Evolutionary conservation across 2,329 filamentous ascomycete genomes (phyloP), one percentile per base, ranked within the genome.

Genomic region (Colletotrichum nymphaeae): DNA sequence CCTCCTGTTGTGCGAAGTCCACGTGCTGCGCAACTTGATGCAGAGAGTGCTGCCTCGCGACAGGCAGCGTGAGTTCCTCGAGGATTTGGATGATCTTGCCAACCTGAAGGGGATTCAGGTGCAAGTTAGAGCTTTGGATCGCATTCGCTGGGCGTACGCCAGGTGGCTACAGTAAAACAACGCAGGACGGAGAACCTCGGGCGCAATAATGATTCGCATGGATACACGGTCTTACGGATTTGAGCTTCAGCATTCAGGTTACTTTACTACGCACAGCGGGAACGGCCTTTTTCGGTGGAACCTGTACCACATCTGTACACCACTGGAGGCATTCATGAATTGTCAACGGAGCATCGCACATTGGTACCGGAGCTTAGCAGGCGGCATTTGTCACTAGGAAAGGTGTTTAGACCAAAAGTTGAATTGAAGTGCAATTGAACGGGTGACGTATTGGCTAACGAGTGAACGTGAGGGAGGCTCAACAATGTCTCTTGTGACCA

Each of bases 61-160:
- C 56, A 89, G 97, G 14, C 92, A 93, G 79, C 91, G 92, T 77
- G 95, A 98, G 78, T 98, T 99, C 78, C 83, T 95, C 69, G 94
- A 97, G 81, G 97, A 99, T 80, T 86, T 98, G 42, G 91, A 93
- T 73, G 95, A 98, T 78, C 86, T 99, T 62, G 91, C 94, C 24
- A 95, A 98, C 79, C 91, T 96, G 76, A 93, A 91, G 77, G 94
- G 95, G 3, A 89, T 97, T 64, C 89, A 92, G 78, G 89, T 92
- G 77, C 96, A 98, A 85, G 88, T 92, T 73, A 92, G 91, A 80
- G 93, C 96, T 56, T 85, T 98, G 67, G 91, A 95, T 77, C 89
- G 97, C 73, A 95, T 98, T 77, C 89, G 94, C 75, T 98, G 97
- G 96, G 93, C 93, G 4, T 98, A 98, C 85, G 90, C 90, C 2